Percentiles rank a stretch among this genome's conserved stretches.
Conservation (phyloP, 306 rosid genomes). For the Acmispon strigosus region DNA sequence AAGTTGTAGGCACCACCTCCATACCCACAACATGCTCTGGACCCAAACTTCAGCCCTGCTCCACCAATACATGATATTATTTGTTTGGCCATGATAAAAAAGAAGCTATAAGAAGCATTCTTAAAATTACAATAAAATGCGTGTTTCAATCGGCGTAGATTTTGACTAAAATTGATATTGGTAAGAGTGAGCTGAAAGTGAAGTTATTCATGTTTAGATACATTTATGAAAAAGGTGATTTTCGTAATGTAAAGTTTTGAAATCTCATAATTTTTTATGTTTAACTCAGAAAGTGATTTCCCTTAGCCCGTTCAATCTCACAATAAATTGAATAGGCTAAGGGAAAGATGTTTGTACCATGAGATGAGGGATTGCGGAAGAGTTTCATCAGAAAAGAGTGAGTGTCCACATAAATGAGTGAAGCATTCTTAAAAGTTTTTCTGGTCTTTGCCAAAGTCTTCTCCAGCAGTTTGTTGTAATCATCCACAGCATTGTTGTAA, state of each 20-base stretch:
- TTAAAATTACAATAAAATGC: no score
- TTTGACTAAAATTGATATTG: no score
- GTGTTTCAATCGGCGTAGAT: no score
- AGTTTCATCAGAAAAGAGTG: slow-evolving; percentile 53
- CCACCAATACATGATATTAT: neutral
- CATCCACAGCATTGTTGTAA: slow-evolving; percentile 51
- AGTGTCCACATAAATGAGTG: slow-evolving; percentile 60
- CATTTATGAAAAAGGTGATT: no score
- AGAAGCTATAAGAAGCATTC: neutral
- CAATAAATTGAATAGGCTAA: neutral
- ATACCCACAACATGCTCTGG: slow-evolving; percentile 72
- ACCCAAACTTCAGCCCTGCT: slow-evolving; percentile 52
- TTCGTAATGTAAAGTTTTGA: no score
- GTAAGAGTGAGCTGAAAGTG: no score
- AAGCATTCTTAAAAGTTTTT: slow-evolving; percentile 35
- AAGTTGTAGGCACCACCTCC: slow-evolving; percentile 66
- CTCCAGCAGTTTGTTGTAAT: slow-evolving; percentile 52
- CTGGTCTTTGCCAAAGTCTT: slow-evolving; percentile 35
- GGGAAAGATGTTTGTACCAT: slow-evolving; percentile 35
- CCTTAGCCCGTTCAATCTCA: no score
- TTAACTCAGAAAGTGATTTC: no score
- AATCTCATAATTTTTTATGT: no score
- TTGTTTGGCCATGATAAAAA: neutral
- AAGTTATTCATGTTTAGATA: no score
- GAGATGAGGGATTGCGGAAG: slow-evolving; percentile 46